phyloP scores from a whole-genome alignment of 1,284 basidiomycete genomes.

The Boletus semigastroideus region DNA sequence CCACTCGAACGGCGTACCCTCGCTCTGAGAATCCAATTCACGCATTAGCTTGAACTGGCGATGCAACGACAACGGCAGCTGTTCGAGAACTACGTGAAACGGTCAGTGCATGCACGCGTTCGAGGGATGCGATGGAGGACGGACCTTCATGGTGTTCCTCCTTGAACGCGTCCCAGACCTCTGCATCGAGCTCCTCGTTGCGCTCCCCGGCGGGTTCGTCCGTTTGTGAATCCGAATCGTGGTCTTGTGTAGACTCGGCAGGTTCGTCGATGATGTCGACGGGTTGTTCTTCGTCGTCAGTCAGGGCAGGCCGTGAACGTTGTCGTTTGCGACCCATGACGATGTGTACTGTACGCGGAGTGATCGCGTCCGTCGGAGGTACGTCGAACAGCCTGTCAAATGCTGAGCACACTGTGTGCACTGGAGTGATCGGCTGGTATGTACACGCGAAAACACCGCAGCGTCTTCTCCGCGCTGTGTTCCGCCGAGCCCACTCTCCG shows the following conservation, averaged over 20 bases:
- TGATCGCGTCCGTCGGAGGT: not conserved
- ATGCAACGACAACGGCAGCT: slow-evolving; percentile 82
- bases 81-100: slow-evolving; percentile 66
- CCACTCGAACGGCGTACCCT: slow-evolving; percentile 46
- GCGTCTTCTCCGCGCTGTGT: not conserved
- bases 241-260: slow-evolving; percentile 10
- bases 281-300: slow-evolving; percentile 28
- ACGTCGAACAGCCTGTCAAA: not conserved
- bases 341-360: no score
- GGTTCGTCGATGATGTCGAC: slow-evolving; percentile 10
- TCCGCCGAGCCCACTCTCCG: no score
- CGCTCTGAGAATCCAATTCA: slow-evolving; percentile 79
- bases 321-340: slow-evolving; percentile 50
- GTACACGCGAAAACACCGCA: not conserved
- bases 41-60: slow-evolving; percentile 75
- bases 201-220: slow-evolving; percentile 20
- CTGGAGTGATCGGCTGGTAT: not conserved
- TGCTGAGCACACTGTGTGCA: not conserved
- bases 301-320: slow-evolving; percentile 42
- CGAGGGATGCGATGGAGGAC: slow-evolving; percentile 7
- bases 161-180: slow-evolving; percentile 71
- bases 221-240: not conserved
- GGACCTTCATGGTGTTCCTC: slow-evolving; percentile 79
- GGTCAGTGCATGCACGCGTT: not conserved
- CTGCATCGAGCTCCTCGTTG: slow-evolving; percentile 51